Base-by-base conservation (phyloP, 139 green algal genomes). In the Asterochloris sp. region DNA sequence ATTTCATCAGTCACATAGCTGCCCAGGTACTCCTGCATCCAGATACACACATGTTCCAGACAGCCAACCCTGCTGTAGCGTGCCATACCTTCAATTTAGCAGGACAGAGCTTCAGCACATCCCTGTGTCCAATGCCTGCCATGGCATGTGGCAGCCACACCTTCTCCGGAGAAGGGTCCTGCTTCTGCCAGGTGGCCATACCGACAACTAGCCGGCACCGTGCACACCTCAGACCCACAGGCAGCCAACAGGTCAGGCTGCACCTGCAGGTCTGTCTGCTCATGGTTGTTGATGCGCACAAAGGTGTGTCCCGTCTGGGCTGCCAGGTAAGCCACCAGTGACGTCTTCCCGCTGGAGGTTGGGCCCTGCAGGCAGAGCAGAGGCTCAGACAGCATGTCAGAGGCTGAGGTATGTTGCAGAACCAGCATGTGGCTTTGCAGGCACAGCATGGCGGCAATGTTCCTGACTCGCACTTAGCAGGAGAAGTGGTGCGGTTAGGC, bases 251-350 rank as follows among this genome's bases (percentile, higher is more conserved):
- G 23, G 12, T 0, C 75, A 88, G 86, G 89, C 95, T 54, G 38
- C 38, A 54, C 38, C 38, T 54, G 93, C 84, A 99, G 88, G 89
- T 99, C 97, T 1, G 97, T 99, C 80, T 98, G 92, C 85, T 99
- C 94, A 87, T 99, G 97, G 90, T 99, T 99, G 94, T 99, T 99
- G 90, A 99, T 99, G 85, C 97, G 94, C 62, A 99, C 90, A 83
- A 97, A 92, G 8, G 85, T 89, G 86, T 98, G 95, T 0, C 97
- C 96, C 23, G 97, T 99, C 82, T 92, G 89, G 13, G 89, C 87
- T 6, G 97, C 97, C 73, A 99, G 88, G 88, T 99, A 95, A 62
- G 89, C 87, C n/a, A 99, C 95, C 76, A 99, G 86, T 47, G 88
- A 94, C 0, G 97, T 99, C 90, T 99, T 99, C 71, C 97, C 97